Percentiles rank a stretch among this genome's conserved stretches.
phyloP scores from a whole-genome alignment of 148 eudicot species.

The Spergularia bocconei region DNA sequence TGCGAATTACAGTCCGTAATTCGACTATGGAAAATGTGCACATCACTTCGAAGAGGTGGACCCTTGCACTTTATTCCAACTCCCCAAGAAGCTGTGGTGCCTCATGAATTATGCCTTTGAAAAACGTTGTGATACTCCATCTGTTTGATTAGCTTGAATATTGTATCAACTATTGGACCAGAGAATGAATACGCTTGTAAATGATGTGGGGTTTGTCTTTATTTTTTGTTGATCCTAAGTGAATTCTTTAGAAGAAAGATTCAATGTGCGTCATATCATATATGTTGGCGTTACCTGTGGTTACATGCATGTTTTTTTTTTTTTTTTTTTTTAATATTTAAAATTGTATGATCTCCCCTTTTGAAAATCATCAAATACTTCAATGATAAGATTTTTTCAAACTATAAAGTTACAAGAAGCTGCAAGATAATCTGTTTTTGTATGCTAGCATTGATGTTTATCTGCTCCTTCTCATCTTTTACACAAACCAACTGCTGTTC shows the following conservation, averaged over 20 bases:
- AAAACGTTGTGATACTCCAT: too few relatives aligned
- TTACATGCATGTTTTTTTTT: too few relatives aligned
- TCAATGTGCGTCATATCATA: too few relatives aligned
- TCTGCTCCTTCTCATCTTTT: not conserved
- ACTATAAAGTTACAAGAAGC: not conserved
- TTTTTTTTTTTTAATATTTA: too few relatives aligned
- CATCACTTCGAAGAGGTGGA: too few relatives aligned
- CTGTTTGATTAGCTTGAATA: not conserved
- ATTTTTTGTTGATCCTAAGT: not conserved
- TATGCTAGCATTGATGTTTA: not conserved
- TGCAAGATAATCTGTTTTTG: not conserved
- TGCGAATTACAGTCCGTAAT: too few relatives aligned
- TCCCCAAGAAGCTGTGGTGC: too few relatives aligned
- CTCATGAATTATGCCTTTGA: too few relatives aligned
- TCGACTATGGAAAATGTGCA: too few relatives aligned
- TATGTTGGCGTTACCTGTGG: too few relatives aligned
- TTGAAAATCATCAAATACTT: not conserved
- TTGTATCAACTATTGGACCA: not conserved
- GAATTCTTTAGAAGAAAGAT: too few relatives aligned
- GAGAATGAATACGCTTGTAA: not conserved
- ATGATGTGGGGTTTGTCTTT: not conserved
- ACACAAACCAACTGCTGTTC: not conserved
- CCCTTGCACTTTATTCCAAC: too few relatives aligned
- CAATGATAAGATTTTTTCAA: not conserved
- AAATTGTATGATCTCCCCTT: not conserved